Percentiles rank a stretch among this genome's conserved stretches.
Evolutionary conservation across 108 stramenopile genomes (phyloP).

Genomic region (Fragilaria crotonensis): DNA sequence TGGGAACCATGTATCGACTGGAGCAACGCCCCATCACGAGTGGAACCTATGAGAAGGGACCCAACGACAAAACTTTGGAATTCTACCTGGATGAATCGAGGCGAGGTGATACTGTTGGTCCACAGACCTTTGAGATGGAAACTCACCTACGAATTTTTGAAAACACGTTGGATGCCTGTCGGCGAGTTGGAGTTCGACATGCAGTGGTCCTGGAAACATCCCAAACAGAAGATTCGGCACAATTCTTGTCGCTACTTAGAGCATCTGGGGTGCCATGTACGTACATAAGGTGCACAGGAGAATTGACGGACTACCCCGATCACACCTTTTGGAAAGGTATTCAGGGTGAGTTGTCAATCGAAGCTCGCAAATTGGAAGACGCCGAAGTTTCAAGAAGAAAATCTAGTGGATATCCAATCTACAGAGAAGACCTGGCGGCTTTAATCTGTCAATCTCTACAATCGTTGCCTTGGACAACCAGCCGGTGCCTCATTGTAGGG

Average conservation of each 20-base stretch:
- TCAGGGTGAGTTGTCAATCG: slow-evolving; percentile 34
- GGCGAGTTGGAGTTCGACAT: slow-evolving; percentile 39
- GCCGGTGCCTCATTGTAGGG: slow-evolving; percentile 30
- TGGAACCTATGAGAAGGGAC: slow-evolving; percentile 57
- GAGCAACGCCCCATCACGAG: slow-evolving; percentile 49
- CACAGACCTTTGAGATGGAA: slow-evolving; percentile 21
- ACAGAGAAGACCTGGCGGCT: slow-evolving; percentile 71
- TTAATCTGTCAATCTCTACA: slow-evolving; percentile 58
- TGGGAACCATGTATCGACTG: slow-evolving; percentile 48
- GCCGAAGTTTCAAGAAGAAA: neutral
- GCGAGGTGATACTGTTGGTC: slow-evolving; percentile 16
- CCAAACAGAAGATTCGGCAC: slow-evolving; percentile 24
- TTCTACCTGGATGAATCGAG: slow-evolving; percentile 64
- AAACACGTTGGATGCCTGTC: slow-evolving; percentile 44
- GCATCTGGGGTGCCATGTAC: slow-evolving; percentile 47
- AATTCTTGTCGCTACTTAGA: slow-evolving; percentile 40
- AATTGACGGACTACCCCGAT: slow-evolving; percentile 32
- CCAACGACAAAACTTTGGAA: slow-evolving; percentile 72
- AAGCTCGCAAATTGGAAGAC: slow-evolving; percentile 3
- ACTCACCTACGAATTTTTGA: slow-evolving; percentile 27
- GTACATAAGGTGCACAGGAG: slow-evolving; percentile 36
- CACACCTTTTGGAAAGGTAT: slow-evolving; percentile 68
- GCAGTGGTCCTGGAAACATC: slow-evolving; percentile 59
- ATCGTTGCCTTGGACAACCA: slow-evolving; percentile 58
- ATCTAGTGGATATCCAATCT: slow-evolving; percentile 12